A percentile compares a stretch with the other conserved stretches of the same genome.
Evolutionary conservation across 2,329 filamentous ascomycete genomes (phyloP).

Genomic region (Exutisphaerella laricina): DNA sequence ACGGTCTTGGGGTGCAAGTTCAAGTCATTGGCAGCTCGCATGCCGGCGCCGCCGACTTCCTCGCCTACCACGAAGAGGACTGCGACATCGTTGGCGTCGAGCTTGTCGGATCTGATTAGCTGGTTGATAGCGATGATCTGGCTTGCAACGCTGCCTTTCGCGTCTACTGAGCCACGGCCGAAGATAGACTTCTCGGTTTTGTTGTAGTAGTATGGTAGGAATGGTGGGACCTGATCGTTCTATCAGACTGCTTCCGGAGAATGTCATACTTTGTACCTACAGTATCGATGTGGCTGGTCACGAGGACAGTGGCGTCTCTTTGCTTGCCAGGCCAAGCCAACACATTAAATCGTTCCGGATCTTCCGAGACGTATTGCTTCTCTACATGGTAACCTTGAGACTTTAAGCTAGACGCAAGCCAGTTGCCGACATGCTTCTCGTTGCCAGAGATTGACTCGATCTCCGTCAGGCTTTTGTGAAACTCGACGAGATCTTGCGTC

Average conservation of each 20-base stretch:
- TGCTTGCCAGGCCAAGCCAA: slow-evolving; percentile 56
- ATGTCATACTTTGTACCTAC: no score
- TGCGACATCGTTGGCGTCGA: slow-evolving; percentile 43
- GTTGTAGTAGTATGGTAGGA: slow-evolving; percentile 51
- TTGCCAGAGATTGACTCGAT: slow-evolving; percentile 66
- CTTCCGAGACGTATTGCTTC: slow-evolving; percentile 47
- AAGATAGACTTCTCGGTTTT: slow-evolving; percentile 41
- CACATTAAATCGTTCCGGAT: slow-evolving; percentile 62
- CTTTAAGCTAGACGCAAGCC: slow-evolving; percentile 62
- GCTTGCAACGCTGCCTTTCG: slow-evolving; percentile 57
- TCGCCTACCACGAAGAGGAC: slow-evolving; percentile 72
- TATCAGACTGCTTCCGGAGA: no score
- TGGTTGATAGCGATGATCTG: slow-evolving; percentile 63
- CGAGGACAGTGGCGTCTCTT: slow-evolving; percentile 54
- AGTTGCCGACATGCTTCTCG: slow-evolving; percentile 63
- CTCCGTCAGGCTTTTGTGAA: slow-evolving; percentile 71
- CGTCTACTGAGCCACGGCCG: slow-evolving; percentile 68
- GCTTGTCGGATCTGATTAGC: slow-evolving; percentile 40
- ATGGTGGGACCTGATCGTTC: slow-evolving; percentile 54
- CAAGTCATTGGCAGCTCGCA: slow-evolving; percentile 54
- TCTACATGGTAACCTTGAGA: slow-evolving; percentile 57
- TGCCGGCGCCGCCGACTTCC: slow-evolving; percentile 74
- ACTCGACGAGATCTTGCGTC: slow-evolving; percentile 54
- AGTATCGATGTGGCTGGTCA: slow-evolving; percentile 78
- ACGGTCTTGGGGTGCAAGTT: slow-evolving; percentile 54